These are phyloP conservation scores for Mycena chlorophos DNA, from an alignment of 768 basidiomycete genomes.

Conservation along the genomic window DNA sequence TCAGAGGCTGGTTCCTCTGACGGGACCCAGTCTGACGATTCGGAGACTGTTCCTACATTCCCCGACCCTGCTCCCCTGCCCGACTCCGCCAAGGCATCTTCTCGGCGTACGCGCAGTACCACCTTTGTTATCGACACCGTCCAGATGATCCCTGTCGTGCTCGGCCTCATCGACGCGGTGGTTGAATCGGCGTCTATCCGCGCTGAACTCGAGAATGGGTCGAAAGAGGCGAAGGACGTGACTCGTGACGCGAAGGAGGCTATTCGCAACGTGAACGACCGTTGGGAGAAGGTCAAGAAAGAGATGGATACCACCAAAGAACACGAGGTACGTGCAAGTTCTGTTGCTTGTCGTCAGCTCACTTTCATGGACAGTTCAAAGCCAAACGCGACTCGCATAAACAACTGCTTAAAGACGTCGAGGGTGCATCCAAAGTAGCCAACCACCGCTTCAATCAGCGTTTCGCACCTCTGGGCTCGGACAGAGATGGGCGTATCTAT, in stretches of 20 bases:
- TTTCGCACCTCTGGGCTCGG: slow-evolving; percentile 64
- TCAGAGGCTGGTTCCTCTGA: slow-evolving; percentile 16
- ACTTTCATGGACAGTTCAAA: slow-evolving; percentile 38
- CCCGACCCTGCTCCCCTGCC: slow-evolving; percentile 65
- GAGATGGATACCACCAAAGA: slow-evolving; percentile 30
- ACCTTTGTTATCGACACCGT: slow-evolving; percentile 42
- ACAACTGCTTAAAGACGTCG: slow-evolving; percentile 47
- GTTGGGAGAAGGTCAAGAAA: slow-evolving; percentile 52
- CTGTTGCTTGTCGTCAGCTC: not conserved
- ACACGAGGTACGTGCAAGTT: slow-evolving; percentile 28
- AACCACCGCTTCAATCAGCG: slow-evolving; percentile 49
- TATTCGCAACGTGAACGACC: slow-evolving; percentile 55
- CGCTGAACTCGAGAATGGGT: slow-evolving; percentile 61
- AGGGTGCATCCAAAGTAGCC: slow-evolving; percentile 55
- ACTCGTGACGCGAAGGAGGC: slow-evolving; percentile 53
- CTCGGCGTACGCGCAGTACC: slow-evolving; percentile 47
- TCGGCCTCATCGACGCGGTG: slow-evolving; percentile 55
- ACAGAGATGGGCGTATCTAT: slow-evolving; percentile 65
- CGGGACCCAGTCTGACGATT: slow-evolving; percentile 15
- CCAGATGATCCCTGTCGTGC: slow-evolving; percentile 69
- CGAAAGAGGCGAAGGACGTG: slow-evolving; percentile 55
- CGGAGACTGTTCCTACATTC: slow-evolving; percentile 35
- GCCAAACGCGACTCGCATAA: slow-evolving; percentile 50
- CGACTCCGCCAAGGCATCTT: slow-evolving; percentile 39
- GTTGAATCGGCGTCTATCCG: slow-evolving; percentile 49